Evolutionary conservation across 805 yeast genomes (phyloP).

Genomic region (Starmerella cellae): DNA sequence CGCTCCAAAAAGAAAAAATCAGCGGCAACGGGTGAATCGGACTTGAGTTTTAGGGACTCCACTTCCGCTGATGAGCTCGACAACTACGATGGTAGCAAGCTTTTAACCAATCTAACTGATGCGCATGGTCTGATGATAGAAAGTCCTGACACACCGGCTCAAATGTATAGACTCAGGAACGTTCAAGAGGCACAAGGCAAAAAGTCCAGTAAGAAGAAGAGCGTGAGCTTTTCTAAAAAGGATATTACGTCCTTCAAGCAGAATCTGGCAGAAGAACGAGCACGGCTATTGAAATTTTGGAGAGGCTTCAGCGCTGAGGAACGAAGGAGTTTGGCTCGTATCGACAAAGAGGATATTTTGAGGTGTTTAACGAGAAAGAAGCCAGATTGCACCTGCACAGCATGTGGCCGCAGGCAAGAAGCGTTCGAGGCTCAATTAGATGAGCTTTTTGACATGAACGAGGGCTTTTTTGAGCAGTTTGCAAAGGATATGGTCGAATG

Average conservation of each 20-base stretch:
- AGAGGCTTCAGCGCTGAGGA: background rate
- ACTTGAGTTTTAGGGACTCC: too few species aligned
- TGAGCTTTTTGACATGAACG: background rate
- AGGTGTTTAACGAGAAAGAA: too few species aligned
- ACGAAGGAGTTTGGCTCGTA: background rate
- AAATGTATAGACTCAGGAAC: too few species aligned
- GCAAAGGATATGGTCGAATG: background rate
- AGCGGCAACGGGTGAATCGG: too few species aligned
- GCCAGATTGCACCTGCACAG: background rate
- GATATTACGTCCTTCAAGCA: background rate
- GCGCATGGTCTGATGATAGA: too few species aligned
- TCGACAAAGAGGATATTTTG: background rate
- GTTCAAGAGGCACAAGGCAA: too few species aligned
- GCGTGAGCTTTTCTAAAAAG: background rate
- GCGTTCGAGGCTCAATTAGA: background rate
- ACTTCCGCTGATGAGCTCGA: too few species aligned
- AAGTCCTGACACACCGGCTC: too few species aligned
- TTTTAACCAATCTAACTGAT: too few species aligned
- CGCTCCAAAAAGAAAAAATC: conserved; percentile 18
- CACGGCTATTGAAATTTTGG: background rate
- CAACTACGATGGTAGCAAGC: too few species aligned
- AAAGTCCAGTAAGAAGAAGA: too few species aligned
- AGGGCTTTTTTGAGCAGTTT: background rate
- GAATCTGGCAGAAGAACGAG: background rate
- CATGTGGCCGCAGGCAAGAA: background rate